Conservation (phyloP, 495 filamentous ascomycete species). For the Staphylotrichum longicolle region DNA sequence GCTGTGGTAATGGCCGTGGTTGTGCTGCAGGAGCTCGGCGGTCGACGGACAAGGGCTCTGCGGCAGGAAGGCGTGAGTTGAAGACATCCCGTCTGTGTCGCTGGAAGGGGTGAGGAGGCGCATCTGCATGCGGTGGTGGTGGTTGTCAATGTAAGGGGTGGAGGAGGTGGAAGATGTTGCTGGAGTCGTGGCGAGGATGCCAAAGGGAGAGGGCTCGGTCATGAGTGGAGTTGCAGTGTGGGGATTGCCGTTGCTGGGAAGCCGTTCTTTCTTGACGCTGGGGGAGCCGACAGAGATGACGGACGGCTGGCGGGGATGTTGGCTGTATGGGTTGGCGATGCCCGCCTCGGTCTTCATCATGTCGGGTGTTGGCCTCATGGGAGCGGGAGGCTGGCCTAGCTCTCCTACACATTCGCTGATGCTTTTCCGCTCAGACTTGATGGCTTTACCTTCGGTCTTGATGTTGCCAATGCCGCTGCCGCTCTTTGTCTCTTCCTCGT, state of each 20-base stretch:
- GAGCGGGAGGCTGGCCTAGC: slow-evolving; percentile 14
- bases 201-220: slow-evolving; percentile 4
- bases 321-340: slow-evolving; percentile 1
- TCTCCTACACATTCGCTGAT: neutral
- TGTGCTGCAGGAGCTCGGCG: slow-evolving; percentile 31
- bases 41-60: slow-evolving; percentile 27
- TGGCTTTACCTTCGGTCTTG: slow-evolving; percentile 31
- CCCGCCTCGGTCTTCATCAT: slow-evolving; percentile 15
- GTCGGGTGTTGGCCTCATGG: slow-evolving; percentile 13
- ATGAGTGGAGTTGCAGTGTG: neutral
- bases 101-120: slow-evolving; percentile 46
- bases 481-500: slow-evolving; percentile 32
- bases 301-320: neutral
- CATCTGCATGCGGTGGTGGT: slow-evolving; percentile 27
- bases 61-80: slow-evolving; percentile 25
- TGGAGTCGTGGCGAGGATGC: slow-evolving; percentile 13
- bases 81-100: slow-evolving; percentile 37
- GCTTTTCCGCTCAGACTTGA: slow-evolving; percentile 18
- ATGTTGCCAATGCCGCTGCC: slow-evolving; percentile 21
- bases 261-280: slow-evolving; percentile 40
- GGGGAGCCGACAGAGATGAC: slow-evolving; percentile 21
- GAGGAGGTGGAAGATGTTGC: slow-evolving; percentile 20
- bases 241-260: neutral
- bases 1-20: neutral
- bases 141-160: slow-evolving; percentile 22